Percentiles rank a stretch among this genome's conserved stretches.
Evolutionary conservation across 2,329 filamentous ascomycete genomes (phyloP).

Genomic region (Monilinia fructicola): DNA sequence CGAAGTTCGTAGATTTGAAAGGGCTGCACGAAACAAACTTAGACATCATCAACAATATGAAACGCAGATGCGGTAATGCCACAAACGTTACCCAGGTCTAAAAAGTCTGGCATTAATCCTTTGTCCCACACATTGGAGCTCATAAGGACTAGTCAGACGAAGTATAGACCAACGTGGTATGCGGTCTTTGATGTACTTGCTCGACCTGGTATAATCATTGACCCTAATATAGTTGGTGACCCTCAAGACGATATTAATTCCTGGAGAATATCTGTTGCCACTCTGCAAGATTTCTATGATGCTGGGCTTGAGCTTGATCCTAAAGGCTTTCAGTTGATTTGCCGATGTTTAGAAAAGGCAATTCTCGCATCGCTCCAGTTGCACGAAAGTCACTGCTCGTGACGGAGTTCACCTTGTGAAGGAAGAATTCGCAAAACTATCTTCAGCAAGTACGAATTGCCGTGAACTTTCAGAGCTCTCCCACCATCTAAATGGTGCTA

Average conservation of each 20-base stretch:
- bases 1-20: not conserved
- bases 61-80: constrained; percentile 8
- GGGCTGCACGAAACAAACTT: not conserved
- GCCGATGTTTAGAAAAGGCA: constrained; percentile 35
- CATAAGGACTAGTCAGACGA: constrained; percentile 27
- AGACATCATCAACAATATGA: not conserved
- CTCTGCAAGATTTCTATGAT: constrained; percentile 34
- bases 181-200: constrained; percentile 45
- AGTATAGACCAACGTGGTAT: constrained; percentile 45
- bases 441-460: constrained; percentile 24
- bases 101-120: constrained; percentile 19
- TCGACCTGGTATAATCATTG: constrained; percentile 31
- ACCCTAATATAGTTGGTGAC: constrained; percentile 25
- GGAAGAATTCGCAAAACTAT: constrained; percentile 37
- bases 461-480: constrained; percentile 41
- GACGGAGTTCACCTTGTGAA: constrained; percentile 39
- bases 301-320: constrained; percentile 37
- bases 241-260: constrained; percentile 34
- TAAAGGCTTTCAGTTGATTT: constrained; percentile 35
- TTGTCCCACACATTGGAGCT: constrained; percentile 30
- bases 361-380: constrained; percentile 28
- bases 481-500: constrained; percentile 47
- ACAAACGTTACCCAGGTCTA: constrained; percentile 8
- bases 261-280: constrained; percentile 33
- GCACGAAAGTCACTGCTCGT: constrained; percentile 7